Conservation (phyloP, 2,329 filamentous ascomycete species). For the Annulohypoxylon truncatum region DNA sequence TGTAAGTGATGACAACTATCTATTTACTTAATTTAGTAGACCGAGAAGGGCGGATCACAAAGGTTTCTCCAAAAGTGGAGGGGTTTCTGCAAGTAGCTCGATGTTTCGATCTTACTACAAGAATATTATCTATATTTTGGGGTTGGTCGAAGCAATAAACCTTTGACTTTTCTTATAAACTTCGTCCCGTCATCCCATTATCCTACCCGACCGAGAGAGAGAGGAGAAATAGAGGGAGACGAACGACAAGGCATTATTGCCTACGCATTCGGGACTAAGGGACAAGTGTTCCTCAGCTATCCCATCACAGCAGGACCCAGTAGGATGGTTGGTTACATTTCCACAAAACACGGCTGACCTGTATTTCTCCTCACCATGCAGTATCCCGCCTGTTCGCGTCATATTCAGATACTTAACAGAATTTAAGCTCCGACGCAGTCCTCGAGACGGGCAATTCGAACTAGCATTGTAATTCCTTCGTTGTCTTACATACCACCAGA, state of each 20-base stretch:
- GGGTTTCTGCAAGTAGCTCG: constrained; percentile 22
- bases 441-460: constrained; percentile 29
- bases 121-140: background rate
- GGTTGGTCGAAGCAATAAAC: constrained; percentile 19
- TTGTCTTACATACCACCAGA: constrained; percentile 19
- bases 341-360: constrained; percentile 50
- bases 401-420: constrained; percentile 37
- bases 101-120: constrained; percentile 10
- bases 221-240: background rate
- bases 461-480: constrained; percentile 14
- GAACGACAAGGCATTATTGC: background rate
- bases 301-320: constrained; percentile 37
- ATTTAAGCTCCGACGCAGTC: constrained; percentile 23
- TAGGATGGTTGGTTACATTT: constrained; percentile 45
- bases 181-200: constrained; percentile 26
- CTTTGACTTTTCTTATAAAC: constrained; percentile 12
- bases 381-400: constrained; percentile 49
- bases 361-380: constrained; percentile 51
- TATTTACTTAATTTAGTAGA: constrained; percentile 28
- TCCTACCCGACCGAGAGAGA: constrained; percentile 8
- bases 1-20: constrained; percentile 43
- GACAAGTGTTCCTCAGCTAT: constrained; percentile 33
- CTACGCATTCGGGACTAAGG: constrained; percentile 32
- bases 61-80: constrained; percentile 7
- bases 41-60: constrained; percentile 6